Evolutionary conservation across 345 rosid species (phyloP), one percentile per base, ranked within the genome.

Genomic region (Linum trigynum): DNA sequence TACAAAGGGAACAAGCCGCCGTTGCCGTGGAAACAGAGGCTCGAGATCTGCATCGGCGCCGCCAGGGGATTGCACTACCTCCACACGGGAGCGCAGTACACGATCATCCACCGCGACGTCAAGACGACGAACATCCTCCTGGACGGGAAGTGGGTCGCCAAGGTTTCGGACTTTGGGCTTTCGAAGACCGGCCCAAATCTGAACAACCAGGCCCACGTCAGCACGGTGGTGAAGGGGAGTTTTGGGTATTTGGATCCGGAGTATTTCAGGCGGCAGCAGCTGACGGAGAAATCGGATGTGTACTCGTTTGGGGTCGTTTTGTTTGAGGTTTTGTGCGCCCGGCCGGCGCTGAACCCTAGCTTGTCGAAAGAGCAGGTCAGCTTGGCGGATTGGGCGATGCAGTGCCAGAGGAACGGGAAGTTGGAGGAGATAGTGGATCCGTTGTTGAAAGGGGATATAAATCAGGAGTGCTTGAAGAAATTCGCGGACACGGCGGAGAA

Each of bases 141-240:
- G 43, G 76, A 74, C 8, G 57, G 65, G 50, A 74, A 69, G 6
- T 74, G 74, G 77, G 77, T 69, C n/a, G 77, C 77, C 9, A 74
- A 74, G 38, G 77, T 74, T 56, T 74, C 71, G 4, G 65, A 73
- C 63, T 74, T 74, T n/a, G 73, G 74, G 7, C 38, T 74, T 7
- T 74, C 77, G 3, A 74, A 74, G 62, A 69, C 71, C 3, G 74
- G 77, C 36, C 67, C 67, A 1, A 65, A 50, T 39, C 70, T 57
- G 10, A 62, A 66, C 58, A 48, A 48, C 14, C 67, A 74, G 63
- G 41, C 64, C 37, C 77, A 74, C 41, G 74, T 69, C 39, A 69
- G 71, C 50, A 74, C 77, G 43, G 64, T 69, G n/a, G 77, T 74
- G 48, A 74, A 74, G 7, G 32, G 77, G 77, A 74, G 77, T 60